Evolutionary conservation across 345 rosid species (phyloP).

Genomic region (Populus tremula): DNA sequence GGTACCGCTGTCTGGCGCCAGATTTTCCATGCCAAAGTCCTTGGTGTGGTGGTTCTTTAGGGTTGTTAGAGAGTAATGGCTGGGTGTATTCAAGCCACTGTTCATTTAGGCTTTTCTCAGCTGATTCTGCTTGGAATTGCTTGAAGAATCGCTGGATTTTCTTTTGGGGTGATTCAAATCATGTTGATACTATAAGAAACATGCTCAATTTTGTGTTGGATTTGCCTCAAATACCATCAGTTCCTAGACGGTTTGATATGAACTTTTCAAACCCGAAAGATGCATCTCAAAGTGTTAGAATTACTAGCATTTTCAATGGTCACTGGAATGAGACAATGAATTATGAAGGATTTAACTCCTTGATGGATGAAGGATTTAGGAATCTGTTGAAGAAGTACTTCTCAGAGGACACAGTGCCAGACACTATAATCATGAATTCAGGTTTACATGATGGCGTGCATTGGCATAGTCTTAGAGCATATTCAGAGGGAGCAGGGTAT

Average conservation of each 20-base stretch:
- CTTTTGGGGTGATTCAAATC: slow-evolving; percentile 98
- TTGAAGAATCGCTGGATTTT: slow-evolving; percentile 76
- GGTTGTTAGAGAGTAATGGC: slow-evolving; percentile 83
- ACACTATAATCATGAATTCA: slow-evolving; percentile 76
- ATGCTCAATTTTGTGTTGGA: slow-evolving; percentile 73
- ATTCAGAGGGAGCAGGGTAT: slow-evolving; percentile 53
- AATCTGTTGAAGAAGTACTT: slow-evolving; percentile 66
- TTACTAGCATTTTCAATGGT: slow-evolving; percentile 94
- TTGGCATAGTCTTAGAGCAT: slow-evolving; percentile 53
- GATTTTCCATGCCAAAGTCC: slow-evolving; percentile 67
- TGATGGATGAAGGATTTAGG: slow-evolving; percentile 56
- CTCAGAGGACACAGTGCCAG: slow-evolving; percentile 63
- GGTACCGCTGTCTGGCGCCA: slow-evolving; percentile 63
- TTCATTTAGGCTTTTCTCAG: slow-evolving; percentile 57
- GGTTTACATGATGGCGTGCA: slow-evolving; percentile 87
- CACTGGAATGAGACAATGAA: slow-evolving; percentile 82
- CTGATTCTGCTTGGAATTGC: slow-evolving; percentile 73
- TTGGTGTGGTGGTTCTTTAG: slow-evolving; percentile 83
- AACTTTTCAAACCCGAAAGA: slow-evolving; percentile 66
- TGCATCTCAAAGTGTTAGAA: slow-evolving; percentile 61
- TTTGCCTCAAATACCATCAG: slow-evolving; percentile 56
- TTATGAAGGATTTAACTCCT: slow-evolving; percentile 85
- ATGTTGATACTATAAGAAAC: slow-evolving; percentile 86
- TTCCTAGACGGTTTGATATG: slow-evolving; percentile 84
- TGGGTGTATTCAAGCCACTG: slow-evolving; percentile 95